Conservation (phyloP, 441 rosid genomes). For the Gossypium davidsonii region DNA sequence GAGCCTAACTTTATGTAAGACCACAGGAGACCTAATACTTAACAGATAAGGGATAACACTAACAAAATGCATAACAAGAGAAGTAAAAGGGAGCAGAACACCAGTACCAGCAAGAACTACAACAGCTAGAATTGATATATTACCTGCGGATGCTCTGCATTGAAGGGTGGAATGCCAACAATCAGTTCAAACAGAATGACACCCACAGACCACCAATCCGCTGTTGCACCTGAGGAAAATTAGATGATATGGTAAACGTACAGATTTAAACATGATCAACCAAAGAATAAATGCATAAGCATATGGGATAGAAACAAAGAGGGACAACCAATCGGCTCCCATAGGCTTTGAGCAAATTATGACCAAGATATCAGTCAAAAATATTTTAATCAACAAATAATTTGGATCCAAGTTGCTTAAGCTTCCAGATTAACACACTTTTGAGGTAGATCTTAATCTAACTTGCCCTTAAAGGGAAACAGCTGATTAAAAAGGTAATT, state of each 20-base stretch:
- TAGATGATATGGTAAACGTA: constrained; percentile 6
- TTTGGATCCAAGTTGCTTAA: background rate
- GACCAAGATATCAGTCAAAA: background rate
- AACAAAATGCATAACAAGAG: background rate
- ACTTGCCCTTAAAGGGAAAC: constrained; percentile 18
- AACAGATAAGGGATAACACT: background rate
- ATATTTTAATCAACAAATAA: background rate
- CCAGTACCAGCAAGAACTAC: constrained; percentile 8
- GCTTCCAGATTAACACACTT: background rate
- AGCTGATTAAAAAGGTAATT: constrained; percentile 15
- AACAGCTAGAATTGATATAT: constrained; percentile 14
- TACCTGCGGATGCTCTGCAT: constrained; percentile 98
- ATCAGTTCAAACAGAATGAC: constrained; percentile 88
- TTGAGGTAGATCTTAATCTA: constrained; percentile 11
- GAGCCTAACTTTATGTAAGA: too few species aligned
- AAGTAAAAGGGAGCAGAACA: constrained; percentile 3
- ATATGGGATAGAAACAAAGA: background rate
- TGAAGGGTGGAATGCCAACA: constrained; percentile 98
- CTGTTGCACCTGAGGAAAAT: constrained; percentile 70
- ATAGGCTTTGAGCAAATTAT: background rate
- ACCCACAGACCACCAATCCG: constrained; percentile 99
- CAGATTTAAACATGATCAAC: constrained; percentile 13
- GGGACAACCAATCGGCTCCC: background rate
- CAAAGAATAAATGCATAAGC: constrained; percentile 5
- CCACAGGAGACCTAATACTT: too few species aligned